phyloP scores from a whole-genome alignment of 495 filamentous ascomycete species.

The Amniculicola lignicola region DNA sequence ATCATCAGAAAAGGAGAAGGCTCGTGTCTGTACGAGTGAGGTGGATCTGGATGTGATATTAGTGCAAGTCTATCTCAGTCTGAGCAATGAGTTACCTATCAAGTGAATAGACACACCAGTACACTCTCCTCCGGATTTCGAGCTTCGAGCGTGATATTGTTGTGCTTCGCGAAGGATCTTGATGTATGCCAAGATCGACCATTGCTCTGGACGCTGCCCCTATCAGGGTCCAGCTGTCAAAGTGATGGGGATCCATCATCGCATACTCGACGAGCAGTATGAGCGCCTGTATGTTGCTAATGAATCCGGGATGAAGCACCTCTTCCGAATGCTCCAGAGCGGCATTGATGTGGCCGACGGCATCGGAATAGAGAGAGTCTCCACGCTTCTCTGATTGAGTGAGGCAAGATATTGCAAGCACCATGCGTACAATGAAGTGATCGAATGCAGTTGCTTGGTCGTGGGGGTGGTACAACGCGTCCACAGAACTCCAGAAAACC shows the following conservation, averaged over 20 bases:
- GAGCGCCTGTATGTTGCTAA: slow-evolving; percentile 77
- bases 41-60: slow-evolving; percentile 57
- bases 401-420: slow-evolving; percentile 73
- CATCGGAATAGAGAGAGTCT: slow-evolving; percentile 62
- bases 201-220: slow-evolving; percentile 81
- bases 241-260: slow-evolving; percentile 80
- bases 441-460: slow-evolving; percentile 66
- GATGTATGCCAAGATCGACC: slow-evolving; percentile 84
- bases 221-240: slow-evolving; percentile 86
- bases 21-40: slow-evolving; percentile 71
- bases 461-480: slow-evolving; percentile 69
- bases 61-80: slow-evolving; percentile 4
- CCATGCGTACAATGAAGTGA: slow-evolving; percentile 82
- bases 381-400: slow-evolving; percentile 65
- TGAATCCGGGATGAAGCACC: slow-evolving; percentile 78
- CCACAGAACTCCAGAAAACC: slow-evolving; percentile 68
- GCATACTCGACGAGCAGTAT: slow-evolving; percentile 83
- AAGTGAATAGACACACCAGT: slow-evolving; percentile 80
- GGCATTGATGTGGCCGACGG: slow-evolving; percentile 61
- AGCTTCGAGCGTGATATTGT: slow-evolving; percentile 59
- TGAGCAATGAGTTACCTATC: slow-evolving; percentile 61
- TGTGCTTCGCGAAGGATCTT: slow-evolving; percentile 71
- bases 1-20: slow-evolving; percentile 89
- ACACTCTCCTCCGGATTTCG: slow-evolving; percentile 73
- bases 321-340: slow-evolving; percentile 73